These are phyloP conservation scores for Cladophialophora yegresii DNA, from an alignment of 2,329 filamentous ascomycete genomes.

Conservation along the genomic window DNA sequence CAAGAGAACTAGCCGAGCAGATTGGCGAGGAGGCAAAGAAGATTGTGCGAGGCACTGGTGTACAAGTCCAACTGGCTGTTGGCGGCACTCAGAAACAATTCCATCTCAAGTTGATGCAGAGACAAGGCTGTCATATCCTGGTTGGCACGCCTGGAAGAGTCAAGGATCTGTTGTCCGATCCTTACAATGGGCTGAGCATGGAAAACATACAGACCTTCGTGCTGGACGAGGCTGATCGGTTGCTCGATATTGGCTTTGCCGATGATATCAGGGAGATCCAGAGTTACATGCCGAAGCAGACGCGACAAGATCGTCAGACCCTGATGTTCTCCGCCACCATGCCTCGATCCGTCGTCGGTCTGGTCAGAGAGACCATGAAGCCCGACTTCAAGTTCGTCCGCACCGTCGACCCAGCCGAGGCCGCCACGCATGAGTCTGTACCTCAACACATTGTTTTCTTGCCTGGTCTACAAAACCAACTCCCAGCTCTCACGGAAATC, in stretches of 20 bases:
- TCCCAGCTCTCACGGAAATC: conserved; percentile 77
- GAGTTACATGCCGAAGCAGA: conserved; percentile 53
- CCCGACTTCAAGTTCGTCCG: conserved; percentile 84
- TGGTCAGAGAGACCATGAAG: conserved; percentile 78
- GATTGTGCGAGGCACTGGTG: conserved; percentile 64
- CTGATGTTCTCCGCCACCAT: conserved; percentile 96
- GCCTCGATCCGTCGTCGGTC: conserved; percentile 74
- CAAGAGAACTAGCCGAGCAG: conserved; percentile 53
- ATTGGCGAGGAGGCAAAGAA: conserved; percentile 53
- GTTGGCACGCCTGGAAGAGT: conserved; percentile 54
- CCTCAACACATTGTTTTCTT: conserved; percentile 75
- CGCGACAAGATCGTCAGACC: conserved; percentile 70
- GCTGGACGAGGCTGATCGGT: conserved; percentile 64
- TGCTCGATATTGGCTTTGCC: conserved; percentile 64
- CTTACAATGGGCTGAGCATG: conserved; percentile 48
- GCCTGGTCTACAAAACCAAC: conserved; percentile 70
- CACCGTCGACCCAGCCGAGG: conserved; percentile 79
- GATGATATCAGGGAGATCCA: conserved; percentile 57
- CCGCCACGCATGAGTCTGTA: conserved; percentile 78
- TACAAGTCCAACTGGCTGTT: conserved; percentile 77
- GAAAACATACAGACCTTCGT: conserved; percentile 53
- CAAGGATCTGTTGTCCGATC: conserved; percentile 51
- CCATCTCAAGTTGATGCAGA: conserved; percentile 68
- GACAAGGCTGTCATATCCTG: conserved; percentile 52
- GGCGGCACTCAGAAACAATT: conserved; percentile 78